Conservation (phyloP, 1,284 basidiomycete genomes). For the Cryptococcus sp. region DNA sequence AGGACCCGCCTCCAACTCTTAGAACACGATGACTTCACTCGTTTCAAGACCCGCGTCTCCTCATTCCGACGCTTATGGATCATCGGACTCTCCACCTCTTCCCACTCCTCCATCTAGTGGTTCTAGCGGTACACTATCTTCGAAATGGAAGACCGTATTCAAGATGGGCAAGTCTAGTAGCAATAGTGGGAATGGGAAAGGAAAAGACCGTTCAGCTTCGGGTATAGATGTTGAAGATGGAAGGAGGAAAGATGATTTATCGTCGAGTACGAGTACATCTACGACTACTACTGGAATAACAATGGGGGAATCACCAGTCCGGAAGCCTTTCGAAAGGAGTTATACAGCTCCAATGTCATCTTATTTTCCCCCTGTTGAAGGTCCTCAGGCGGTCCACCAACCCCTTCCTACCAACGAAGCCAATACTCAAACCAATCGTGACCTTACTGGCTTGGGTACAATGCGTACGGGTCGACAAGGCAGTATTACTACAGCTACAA, state of each 20-base stretch:
- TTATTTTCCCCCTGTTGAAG: too few species aligned
- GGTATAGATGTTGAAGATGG: not conserved
- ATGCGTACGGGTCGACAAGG: too few species aligned
- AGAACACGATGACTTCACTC: conserved; percentile 7
- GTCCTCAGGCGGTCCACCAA: too few species aligned
- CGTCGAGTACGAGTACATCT: not conserved
- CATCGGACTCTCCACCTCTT: conserved; percentile 7
- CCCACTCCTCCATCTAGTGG: conserved; percentile 14
- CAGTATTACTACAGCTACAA: too few species aligned
- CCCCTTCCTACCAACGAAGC: too few species aligned
- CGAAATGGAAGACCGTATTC: conserved; percentile 32
- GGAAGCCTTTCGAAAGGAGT: too few species aligned
- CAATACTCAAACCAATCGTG: too few species aligned
- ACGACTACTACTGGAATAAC: too few species aligned
- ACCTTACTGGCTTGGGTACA: too few species aligned
- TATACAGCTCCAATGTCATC: too few species aligned
- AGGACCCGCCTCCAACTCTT: conserved; percentile 10
- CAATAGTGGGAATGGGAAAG: conserved; percentile 16
- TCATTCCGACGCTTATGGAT: conserved; percentile 11
- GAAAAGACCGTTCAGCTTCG: conserved; percentile 10
- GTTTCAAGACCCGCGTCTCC: conserved; percentile 16
- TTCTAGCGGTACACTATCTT: conserved; percentile 4
- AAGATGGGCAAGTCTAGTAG: conserved; percentile 20
- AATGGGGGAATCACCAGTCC: too few species aligned
- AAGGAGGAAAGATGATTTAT: not conserved